These are phyloP conservation scores for Macrotyloma uniflorum DNA, from an alignment of 306 rosid genomes.

Conservation along the genomic window DNA sequence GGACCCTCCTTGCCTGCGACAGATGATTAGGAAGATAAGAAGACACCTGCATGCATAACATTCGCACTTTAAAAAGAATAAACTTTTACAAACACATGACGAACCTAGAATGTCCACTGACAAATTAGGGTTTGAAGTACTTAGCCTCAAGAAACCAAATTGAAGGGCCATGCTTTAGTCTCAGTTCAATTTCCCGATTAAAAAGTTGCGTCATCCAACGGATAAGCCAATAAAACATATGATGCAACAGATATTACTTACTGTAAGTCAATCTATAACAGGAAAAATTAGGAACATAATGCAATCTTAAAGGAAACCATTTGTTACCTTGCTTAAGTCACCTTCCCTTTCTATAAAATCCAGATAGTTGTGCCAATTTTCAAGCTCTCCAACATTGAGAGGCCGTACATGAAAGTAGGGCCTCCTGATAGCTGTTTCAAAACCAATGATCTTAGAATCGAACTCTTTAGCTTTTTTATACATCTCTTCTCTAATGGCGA, in stretches of 20 bases:
- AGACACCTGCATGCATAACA: slow-evolving; percentile 99
- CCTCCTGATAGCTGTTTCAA: slow-evolving; percentile 99
- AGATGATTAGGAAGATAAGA: slow-evolving; percentile 93
- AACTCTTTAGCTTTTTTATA: slow-evolving; percentile 98
- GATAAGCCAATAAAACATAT: slow-evolving; percentile 90
- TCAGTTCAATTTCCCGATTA: slow-evolving; percentile 97
- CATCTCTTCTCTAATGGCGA: slow-evolving; percentile 94
- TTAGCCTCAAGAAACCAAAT: slow-evolving; percentile 99
- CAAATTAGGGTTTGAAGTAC: slow-evolving; percentile 97
- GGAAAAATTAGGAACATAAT: slow-evolving; percentile 51
- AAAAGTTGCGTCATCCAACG: slow-evolving; percentile 97
- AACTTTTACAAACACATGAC: slow-evolving; percentile 73
- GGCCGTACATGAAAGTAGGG: slow-evolving; percentile 98
- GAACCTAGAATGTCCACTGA: slow-evolving; percentile 92
- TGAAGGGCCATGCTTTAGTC: slow-evolving; percentile 99
- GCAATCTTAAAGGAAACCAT: slow-evolving; percentile 43
- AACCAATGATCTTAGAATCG: slow-evolving; percentile 98
- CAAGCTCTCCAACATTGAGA: slow-evolving; percentile 92
- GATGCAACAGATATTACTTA: slow-evolving; percentile 77
- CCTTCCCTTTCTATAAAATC: slow-evolving; percentile 94
- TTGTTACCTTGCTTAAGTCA: slow-evolving; percentile 90
- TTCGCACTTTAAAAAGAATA: slow-evolving; percentile 84
- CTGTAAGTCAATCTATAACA: slow-evolving; percentile 72
- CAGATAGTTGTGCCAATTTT: slow-evolving; percentile 95
- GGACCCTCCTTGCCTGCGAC: slow-evolving; percentile 99